A percentile compares a stretch with the other conserved stretches of the same genome.
Conservation (phyloP, 2,329 filamentous ascomycete species). For the Aspergillus vadensis region DNA sequence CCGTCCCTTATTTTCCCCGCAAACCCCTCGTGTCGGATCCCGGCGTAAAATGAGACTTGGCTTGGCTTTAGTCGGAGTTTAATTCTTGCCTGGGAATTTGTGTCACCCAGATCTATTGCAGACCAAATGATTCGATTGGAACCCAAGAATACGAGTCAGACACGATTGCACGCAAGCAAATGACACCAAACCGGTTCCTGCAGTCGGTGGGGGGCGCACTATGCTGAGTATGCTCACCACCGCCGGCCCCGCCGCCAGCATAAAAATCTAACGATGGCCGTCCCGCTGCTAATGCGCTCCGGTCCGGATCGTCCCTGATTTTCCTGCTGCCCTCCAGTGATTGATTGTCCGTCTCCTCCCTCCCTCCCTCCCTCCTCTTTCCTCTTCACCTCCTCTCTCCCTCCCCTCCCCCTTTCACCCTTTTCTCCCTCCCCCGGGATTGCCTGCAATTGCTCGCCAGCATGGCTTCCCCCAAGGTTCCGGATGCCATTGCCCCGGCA, state of each 20-base stretch:
- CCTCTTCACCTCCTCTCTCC: neutral
- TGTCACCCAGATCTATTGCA: neutral
- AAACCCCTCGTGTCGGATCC: neutral
- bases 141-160: too few species aligned
- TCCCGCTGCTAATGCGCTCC: conserved; percentile 8
- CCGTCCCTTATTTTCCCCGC: neutral
- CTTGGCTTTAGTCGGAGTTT: neutral
- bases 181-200: neutral
- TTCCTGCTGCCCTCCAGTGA: neutral
- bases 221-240: neutral
- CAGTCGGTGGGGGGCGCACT: neutral
- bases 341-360: neutral
- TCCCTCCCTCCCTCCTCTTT: neutral
- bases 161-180: neutral
- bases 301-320: conserved; percentile 13
- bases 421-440: conserved; percentile 1
- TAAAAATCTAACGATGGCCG: conserved; percentile 11
- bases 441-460: conserved; percentile 11
- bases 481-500: conserved; percentile 31
- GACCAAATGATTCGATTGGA: neutral
- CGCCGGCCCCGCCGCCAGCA: conserved; percentile 5
- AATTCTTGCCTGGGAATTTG: neutral
- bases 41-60: neutral
- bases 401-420: neutral
- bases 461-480: conserved; percentile 34